These are phyloP conservation scores for Botrytis fabae DNA, from an alignment of 2,329 filamentous ascomycete genomes.

Conservation along the genomic window DNA sequence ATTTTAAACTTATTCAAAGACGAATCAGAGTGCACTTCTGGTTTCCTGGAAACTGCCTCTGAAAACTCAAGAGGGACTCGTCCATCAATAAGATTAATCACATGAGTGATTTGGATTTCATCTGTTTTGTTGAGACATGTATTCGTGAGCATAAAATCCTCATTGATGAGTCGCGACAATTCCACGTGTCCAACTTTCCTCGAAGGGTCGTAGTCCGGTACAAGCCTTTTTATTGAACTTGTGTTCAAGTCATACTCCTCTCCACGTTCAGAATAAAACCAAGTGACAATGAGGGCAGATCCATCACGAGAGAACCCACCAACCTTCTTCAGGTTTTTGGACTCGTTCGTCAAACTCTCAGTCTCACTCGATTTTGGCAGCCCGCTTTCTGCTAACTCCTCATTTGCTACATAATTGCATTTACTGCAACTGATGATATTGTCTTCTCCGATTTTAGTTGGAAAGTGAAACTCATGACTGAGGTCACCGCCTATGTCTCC, in stretches of 20 bases:
- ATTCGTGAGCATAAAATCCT: neutral
- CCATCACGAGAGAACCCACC: conserved; percentile 66
- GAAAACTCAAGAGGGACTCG: neutral
- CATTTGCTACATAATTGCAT: conserved; percentile 80
- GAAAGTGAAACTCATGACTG: conserved; percentile 93
- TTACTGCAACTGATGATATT: conserved; percentile 71
- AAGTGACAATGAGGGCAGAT: conserved; percentile 67
- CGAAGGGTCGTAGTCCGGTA: conserved; percentile 69
- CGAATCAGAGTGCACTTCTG: neutral
- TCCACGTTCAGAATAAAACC: conserved; percentile 42
- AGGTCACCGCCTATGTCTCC: conserved; percentile 93
- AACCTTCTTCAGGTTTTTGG: conserved; percentile 48
- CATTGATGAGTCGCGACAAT: neutral
- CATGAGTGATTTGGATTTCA: neutral
- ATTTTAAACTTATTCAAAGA: neutral
- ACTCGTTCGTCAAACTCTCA: neutral
- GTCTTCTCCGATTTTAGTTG: conserved; percentile 80
- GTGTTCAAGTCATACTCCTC: conserved; percentile 50
- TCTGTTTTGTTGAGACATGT: neutral
- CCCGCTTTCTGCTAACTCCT: conserved; percentile 69
- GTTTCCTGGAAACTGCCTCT: neutral
- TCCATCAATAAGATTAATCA: conserved; percentile 8
- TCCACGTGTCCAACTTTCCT: conserved; percentile 29
- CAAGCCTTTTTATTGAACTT: conserved; percentile 64
- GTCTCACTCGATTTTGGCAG: neutral